phyloP scores from a whole-genome alignment of 2,329 filamentous ascomycete species.

The Talaromyces amestolkiae region DNA sequence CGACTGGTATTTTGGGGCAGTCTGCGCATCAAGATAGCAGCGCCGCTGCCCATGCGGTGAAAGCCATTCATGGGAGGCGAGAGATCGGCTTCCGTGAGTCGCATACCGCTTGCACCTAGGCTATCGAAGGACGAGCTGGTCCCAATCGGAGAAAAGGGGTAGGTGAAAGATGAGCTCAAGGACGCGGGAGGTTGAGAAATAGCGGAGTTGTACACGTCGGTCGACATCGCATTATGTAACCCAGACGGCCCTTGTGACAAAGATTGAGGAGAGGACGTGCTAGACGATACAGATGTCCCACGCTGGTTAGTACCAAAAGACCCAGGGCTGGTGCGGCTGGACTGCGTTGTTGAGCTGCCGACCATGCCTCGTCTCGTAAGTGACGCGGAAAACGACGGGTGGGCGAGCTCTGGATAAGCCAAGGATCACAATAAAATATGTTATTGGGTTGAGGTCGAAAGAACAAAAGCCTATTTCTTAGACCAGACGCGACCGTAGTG shows the following conservation, averaged over 20 bases:
- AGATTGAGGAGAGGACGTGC: conserved; percentile 39
- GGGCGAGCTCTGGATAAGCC: neutral
- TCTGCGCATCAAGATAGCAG: conserved; percentile 57
- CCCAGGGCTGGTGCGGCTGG: conserved; percentile 43
- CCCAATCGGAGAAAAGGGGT: conserved; percentile 41
- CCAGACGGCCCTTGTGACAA: conserved; percentile 36
- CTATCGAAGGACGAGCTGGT: conserved; percentile 37
- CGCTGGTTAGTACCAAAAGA: conserved; percentile 40
- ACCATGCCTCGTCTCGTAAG: conserved; percentile 37
- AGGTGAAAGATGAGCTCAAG: conserved; percentile 36
- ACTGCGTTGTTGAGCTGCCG: conserved; percentile 42
- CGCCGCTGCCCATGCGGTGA: conserved; percentile 30
- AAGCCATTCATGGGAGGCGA: conserved; percentile 37
- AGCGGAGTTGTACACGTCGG: conserved; percentile 42
- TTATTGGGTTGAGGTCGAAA: neutral
- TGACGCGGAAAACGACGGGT: neutral
- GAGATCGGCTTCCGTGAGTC: conserved; percentile 35
- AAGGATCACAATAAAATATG: neutral
- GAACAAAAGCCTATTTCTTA: neutral
- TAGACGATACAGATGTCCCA: conserved; percentile 40
- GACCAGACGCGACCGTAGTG: conserved; percentile 7
- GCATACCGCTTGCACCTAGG: conserved; percentile 33
- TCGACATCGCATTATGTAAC: conserved; percentile 45
- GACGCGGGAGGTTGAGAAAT: conserved; percentile 37
- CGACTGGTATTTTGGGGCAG: conserved; percentile 58